Percentiles rank a stretch among this genome's conserved stretches.
Conservation (phyloP, 2,329 filamentous ascomycete genomes). For the Rhinocladiella mackenziei region DNA sequence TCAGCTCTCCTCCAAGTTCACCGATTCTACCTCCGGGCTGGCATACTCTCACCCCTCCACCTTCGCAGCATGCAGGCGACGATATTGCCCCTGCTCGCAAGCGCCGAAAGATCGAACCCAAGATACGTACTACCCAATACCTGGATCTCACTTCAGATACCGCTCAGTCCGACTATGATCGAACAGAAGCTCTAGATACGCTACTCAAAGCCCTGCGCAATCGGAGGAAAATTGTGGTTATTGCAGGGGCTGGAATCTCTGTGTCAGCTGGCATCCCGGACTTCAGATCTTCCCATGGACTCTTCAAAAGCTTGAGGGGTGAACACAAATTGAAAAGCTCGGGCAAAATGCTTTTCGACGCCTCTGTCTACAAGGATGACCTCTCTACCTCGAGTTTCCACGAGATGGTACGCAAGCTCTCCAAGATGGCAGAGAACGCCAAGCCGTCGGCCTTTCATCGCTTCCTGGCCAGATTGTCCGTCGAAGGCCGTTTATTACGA, state of each 20-base stretch:
- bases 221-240: constrained; percentile 94
- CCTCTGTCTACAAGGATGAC: constrained; percentile 93
- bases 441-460: constrained; percentile 88
- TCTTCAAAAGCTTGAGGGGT: constrained; percentile 79
- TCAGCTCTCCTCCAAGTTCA: constrained; percentile 42
- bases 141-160: constrained; percentile 59
- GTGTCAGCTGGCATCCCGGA: constrained; percentile 96
- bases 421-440: constrained; percentile 70
- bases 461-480: constrained; percentile 81
- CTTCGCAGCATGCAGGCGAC: constrained; percentile 49
- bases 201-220: constrained; percentile 72
- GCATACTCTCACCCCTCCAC: constrained; percentile 41
- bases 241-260: constrained; percentile 94
- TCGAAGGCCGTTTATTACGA: constrained; percentile 80
- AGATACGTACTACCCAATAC: constrained; percentile 73
- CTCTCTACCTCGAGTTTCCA: constrained; percentile 86
- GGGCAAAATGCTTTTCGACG: constrained; percentile 93
- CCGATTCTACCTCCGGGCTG: constrained; percentile 38
- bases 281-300: constrained; percentile 84
- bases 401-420: constrained; percentile 88
- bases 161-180: constrained; percentile 40
- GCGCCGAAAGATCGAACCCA: constrained; percentile 61
- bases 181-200: constrained; percentile 62
- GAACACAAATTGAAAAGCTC: constrained; percentile 90
- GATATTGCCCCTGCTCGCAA: constrained; percentile 72